A percentile compares a stretch with the other conserved stretches of the same genome.
phyloP scores from a whole-genome alignment of 148 eudicot species.

The Rhododendron kiyosumense region DNA sequence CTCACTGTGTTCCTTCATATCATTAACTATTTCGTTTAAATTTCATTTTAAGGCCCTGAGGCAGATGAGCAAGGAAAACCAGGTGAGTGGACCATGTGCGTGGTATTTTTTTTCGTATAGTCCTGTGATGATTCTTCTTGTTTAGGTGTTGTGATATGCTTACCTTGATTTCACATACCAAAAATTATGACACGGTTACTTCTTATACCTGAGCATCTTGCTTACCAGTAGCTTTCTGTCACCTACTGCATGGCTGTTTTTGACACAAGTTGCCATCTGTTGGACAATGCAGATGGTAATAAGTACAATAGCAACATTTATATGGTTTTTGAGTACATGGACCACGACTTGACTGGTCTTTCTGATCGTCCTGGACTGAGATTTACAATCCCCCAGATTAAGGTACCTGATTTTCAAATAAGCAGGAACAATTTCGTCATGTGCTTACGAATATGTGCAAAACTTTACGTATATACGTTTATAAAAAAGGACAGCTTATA shows the following conservation, averaged over 20 bases:
- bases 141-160: background rate
- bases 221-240: background rate
- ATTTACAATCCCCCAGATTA: constrained; percentile 39
- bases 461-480: background rate
- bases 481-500: constrained; percentile 5
- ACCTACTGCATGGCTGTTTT: background rate
- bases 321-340: constrained; percentile 73
- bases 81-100: constrained; percentile 10
- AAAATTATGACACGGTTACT: background rate
- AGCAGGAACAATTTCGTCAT: background rate
- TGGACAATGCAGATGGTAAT: constrained; percentile 33
- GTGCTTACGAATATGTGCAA: background rate
- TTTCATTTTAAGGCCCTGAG: constrained; percentile 22
- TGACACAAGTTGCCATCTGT: background rate
- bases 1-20: constrained; percentile 1
- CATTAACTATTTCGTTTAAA: background rate
- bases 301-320: constrained; percentile 51
- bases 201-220: background rate
- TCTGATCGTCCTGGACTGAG: constrained; percentile 65
- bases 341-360: constrained; percentile 66
- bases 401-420: constrained; percentile 11
- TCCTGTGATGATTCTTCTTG: background rate
- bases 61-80: constrained; percentile 21
- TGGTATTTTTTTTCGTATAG: background rate
- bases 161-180: background rate